Conservation (phyloP, 139 green algal species). For the Auxenochlorella protothecoides region DNA sequence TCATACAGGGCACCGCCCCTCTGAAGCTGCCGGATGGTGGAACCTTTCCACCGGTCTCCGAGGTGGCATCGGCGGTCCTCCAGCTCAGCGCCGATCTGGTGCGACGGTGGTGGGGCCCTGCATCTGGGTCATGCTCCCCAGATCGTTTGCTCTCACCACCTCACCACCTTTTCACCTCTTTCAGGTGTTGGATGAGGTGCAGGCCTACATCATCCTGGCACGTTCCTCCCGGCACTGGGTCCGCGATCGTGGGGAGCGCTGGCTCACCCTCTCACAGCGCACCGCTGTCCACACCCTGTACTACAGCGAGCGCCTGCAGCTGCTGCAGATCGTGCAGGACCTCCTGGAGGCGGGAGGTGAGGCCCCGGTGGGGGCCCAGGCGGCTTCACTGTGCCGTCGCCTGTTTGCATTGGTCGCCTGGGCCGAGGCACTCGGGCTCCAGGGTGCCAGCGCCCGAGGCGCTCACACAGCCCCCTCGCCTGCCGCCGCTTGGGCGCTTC, state of each 20-base stretch:
- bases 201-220: slow-evolving; percentile 52
- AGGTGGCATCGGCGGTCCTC: slow-evolving; percentile 5
- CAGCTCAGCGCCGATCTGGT: slow-evolving; percentile 14
- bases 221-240: slow-evolving; percentile 5
- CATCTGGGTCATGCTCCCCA: background rate
- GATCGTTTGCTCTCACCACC: too few relatives aligned
- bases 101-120: background rate
- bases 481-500: too few relatives aligned
- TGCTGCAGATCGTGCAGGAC: slow-evolving; percentile 41
- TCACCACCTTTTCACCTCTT: background rate
- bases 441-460: too few relatives aligned
- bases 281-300: slow-evolving; percentile 17
- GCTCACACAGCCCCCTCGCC: too few relatives aligned
- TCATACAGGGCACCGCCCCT: slow-evolving; percentile 12
- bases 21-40: slow-evolving; percentile 4
- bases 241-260: too few relatives aligned
- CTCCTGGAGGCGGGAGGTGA: slow-evolving; percentile 40
- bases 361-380: background rate
- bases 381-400: background rate
- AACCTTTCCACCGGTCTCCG: slow-evolving; percentile 17
- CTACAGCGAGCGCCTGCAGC: slow-evolving; percentile 31
- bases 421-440: too few relatives aligned
- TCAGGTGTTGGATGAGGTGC: slow-evolving; percentile 53
- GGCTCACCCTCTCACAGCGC: too few relatives aligned
- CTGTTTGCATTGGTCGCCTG: too few relatives aligned